Evolutionary conservation across 2,329 filamentous ascomycete species (phyloP).

Genomic region (Purpureocillium takamizusanense): DNA sequence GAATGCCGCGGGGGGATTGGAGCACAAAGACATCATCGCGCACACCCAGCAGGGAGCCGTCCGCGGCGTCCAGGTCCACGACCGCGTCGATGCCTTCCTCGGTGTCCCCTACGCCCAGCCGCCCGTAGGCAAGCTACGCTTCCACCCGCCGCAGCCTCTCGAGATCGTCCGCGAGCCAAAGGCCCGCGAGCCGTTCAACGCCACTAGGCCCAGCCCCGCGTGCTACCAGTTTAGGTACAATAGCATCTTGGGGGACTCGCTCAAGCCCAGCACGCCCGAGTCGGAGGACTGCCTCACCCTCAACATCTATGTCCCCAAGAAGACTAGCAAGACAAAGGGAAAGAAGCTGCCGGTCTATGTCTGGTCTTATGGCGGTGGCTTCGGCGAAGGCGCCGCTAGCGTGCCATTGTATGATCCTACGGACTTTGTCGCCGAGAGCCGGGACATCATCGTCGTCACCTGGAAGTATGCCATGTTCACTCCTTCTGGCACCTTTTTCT

Average conservation of each 20-base stretch:
- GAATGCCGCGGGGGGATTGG: too few relatives aligned
- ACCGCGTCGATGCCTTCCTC: neutral
- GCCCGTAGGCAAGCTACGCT: conserved; percentile 3
- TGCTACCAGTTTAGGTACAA: conserved; percentile 5
- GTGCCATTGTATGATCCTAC: too few relatives aligned
- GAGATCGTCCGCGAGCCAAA: neutral
- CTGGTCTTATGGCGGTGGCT: conserved; percentile 1
- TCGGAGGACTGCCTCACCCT: conserved; percentile 1
- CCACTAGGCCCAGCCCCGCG: neutral
- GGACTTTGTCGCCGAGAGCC: neutral
- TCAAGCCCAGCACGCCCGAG: neutral
- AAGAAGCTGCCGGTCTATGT: conserved; percentile 1
- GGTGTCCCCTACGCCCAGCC: conserved; percentile 9
- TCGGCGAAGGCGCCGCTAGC: too few relatives aligned
- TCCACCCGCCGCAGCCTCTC: neutral
- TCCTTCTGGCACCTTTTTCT: too few relatives aligned
- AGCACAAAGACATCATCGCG: too few relatives aligned
- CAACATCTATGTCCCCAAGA: neutral
- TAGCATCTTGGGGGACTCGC: conserved; percentile 1
- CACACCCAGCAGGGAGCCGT: too few relatives aligned
- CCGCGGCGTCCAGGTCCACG: too few relatives aligned
- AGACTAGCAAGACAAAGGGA: too few relatives aligned
- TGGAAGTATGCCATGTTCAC: neutral
- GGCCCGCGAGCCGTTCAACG: neutral
- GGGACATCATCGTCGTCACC: neutral